Conservation (phyloP, 1,284 basidiomycete species). For the Ceratobasidium sp. region DNA sequence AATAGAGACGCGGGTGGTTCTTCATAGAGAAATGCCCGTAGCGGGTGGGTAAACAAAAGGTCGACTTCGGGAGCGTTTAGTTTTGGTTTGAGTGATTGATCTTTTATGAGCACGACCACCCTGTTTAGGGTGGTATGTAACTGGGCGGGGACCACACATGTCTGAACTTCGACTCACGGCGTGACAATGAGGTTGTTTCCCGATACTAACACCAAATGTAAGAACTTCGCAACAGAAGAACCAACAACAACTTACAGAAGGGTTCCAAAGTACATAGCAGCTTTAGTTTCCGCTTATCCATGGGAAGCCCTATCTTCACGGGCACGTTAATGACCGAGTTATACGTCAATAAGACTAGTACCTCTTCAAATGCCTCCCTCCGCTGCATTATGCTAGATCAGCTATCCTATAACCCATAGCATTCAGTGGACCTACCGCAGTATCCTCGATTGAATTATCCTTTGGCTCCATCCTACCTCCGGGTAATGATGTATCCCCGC, state of each 20-base stretch:
- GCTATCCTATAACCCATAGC: not conserved
- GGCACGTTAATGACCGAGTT: not conserved
- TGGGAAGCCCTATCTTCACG: conserved; percentile 78
- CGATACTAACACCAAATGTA: conserved; percentile 48
- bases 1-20: conserved; percentile 61
- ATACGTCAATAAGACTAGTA: conserved; percentile 44
- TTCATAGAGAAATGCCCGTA: conserved; percentile 69
- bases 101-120: conserved; percentile 80
- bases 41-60: conserved; percentile 81
- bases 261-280: conserved; percentile 77
- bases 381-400: conserved; percentile 55
- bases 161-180: conserved; percentile 59
- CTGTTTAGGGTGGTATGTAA: conserved; percentile 50
- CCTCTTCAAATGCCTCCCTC: conserved; percentile 76
- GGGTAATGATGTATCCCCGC: conserved; percentile 83
- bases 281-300: conserved; percentile 69
- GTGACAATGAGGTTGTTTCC: conserved; percentile 76
- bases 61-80: conserved; percentile 79
- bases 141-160: not conserved
- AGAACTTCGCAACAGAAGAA: not conserved
- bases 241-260: conserved; percentile 54
- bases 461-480: conserved; percentile 77
- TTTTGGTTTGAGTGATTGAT: conserved; percentile 68
- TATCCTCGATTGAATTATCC: conserved; percentile 74
- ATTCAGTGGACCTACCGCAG: conserved; percentile 64